These are phyloP conservation scores for Teratosphaeria gauchensis DNA, from an alignment of 2,329 filamentous ascomycete species.

Conservation along the genomic window DNA sequence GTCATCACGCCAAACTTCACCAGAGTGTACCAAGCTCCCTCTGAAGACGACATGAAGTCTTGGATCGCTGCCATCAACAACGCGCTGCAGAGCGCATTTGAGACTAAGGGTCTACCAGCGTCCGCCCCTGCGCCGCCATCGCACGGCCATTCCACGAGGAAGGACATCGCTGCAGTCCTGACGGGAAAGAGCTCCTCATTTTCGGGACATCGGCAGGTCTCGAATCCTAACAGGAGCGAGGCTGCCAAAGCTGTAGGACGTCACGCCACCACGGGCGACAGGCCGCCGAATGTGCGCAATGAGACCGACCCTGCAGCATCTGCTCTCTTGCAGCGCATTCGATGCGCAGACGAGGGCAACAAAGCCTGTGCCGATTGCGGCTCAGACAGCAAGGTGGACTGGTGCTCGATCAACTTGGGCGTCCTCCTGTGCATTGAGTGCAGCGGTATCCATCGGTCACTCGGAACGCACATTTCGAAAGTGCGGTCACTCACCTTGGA, in stretches of 20 bases:
- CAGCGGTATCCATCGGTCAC: conserved; percentile 89
- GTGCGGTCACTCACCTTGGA: conserved; percentile 90
- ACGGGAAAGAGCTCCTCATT: conserved; percentile 82
- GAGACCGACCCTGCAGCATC: conserved; percentile 66
- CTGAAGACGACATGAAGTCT: conserved; percentile 93
- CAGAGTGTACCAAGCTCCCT: conserved; percentile 92
- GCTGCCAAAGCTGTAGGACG: conserved; percentile 56
- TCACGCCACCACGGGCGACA: conserved; percentile 83
- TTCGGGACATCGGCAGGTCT: conserved; percentile 43
- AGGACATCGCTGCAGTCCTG: conserved; percentile 85
- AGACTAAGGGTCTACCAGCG: conserved; percentile 51
- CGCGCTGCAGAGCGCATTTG: conserved; percentile 88
- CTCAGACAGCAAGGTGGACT: conserved; percentile 86
- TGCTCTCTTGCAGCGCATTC: conserved; percentile 74
- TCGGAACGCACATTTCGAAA: conserved; percentile 97
- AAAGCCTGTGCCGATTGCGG: conserved; percentile 90
- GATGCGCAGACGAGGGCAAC: conserved; percentile 86
- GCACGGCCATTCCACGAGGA: conserved; percentile 37
- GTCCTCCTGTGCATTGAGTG: conserved; percentile 97
- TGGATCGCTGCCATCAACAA: conserved; percentile 98
- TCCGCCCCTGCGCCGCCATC: conserved; percentile 31
- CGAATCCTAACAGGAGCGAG: conserved; percentile 32
- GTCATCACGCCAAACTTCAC: conserved; percentile 96
- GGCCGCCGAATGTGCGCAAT: conserved; percentile 63
- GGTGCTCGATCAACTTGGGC: conserved; percentile 96